Evolutionary conservation across 179 eudicot genomes (phyloP).

Genomic region (Spergularia azorica): DNA sequence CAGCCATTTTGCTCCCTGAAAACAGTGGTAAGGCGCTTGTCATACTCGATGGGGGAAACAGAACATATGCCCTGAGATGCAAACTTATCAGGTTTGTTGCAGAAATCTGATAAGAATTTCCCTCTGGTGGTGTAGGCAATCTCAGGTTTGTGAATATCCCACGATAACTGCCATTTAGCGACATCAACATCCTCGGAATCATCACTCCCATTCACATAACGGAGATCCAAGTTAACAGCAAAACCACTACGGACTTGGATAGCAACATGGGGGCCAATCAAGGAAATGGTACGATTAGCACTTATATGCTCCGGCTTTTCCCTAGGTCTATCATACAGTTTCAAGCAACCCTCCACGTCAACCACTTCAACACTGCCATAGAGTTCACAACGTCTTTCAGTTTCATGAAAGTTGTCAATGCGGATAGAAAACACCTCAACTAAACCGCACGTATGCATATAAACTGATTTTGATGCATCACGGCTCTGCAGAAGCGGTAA

Average conservation of each 20-base stretch:
- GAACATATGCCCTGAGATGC: background rate
- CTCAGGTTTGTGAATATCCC: background rate
- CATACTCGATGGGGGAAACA: background rate
- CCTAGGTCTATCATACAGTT: background rate
- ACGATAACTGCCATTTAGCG: background rate
- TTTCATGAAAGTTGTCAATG: background rate
- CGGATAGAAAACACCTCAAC: background rate
- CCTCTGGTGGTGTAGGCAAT: slow-evolving; percentile 1
- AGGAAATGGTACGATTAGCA: background rate
- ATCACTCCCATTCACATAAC: background rate
- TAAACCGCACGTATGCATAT: background rate
- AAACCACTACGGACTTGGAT: background rate
- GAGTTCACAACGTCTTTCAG: background rate
- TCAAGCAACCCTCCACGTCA: background rate
- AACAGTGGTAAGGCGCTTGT: background rate
- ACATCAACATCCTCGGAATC: background rate
- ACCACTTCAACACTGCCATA: background rate
- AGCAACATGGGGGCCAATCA: background rate
- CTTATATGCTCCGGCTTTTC: background rate
- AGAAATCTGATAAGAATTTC: background rate
- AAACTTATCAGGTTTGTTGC: background rate
- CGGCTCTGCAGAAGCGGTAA: too few relatives aligned
- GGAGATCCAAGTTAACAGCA: background rate
- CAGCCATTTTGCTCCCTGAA: background rate
- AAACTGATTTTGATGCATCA: background rate